phyloP scores from a whole-genome alignment of 108 stramenopile genomes.

The Nitzschia sp. region DNA sequence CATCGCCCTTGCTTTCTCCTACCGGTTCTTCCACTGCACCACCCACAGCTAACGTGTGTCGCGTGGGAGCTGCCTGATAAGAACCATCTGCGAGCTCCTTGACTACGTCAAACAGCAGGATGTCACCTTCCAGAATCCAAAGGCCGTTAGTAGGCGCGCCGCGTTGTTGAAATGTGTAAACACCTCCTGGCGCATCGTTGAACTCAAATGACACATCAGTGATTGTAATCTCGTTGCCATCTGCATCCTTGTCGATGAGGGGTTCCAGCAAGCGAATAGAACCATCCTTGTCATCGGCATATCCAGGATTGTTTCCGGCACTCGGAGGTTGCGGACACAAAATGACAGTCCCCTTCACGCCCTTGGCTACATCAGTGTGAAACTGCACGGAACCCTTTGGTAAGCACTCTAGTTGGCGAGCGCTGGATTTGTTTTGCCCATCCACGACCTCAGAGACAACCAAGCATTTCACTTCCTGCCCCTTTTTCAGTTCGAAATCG shows the following conservation, averaged over 20 bases:
- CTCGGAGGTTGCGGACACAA: slow-evolving; percentile 51
- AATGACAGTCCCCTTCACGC: slow-evolving; percentile 67
- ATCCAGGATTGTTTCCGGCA: slow-evolving; percentile 13
- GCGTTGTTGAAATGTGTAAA: slow-evolving; percentile 46
- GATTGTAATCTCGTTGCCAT: slow-evolving; percentile 29
- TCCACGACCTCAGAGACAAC: slow-evolving; percentile 40
- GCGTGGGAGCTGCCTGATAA: slow-evolving; percentile 62
- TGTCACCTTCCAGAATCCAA: slow-evolving; percentile 74
- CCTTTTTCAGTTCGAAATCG: slow-evolving; percentile 43
- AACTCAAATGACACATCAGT: slow-evolving; percentile 50
- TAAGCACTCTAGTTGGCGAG: slow-evolving; percentile 57
- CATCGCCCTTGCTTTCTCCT: slow-evolving; percentile 10
- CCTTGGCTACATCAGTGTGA: slow-evolving; percentile 55
- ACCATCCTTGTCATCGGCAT: slow-evolving; percentile 35
- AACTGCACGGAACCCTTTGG: slow-evolving; percentile 69
- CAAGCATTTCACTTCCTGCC: slow-evolving; percentile 76
- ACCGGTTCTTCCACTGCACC: slow-evolving; percentile 22
- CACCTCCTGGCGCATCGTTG: slow-evolving; percentile 63
- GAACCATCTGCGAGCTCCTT: slow-evolving; percentile 58
- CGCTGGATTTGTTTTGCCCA: slow-evolving; percentile 42
- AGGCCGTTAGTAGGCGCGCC: slow-evolving; percentile 39
- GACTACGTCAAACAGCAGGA: slow-evolving; percentile 73
- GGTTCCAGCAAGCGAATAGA: slow-evolving; percentile 43
- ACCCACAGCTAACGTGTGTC: slow-evolving; percentile 31
- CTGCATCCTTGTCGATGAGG: slow-evolving; percentile 26